Evolutionary conservation across 1,139 yeast species (phyloP), one percentile per base, ranked within the genome.

Genomic region (Sporopachydermia cereana): DNA sequence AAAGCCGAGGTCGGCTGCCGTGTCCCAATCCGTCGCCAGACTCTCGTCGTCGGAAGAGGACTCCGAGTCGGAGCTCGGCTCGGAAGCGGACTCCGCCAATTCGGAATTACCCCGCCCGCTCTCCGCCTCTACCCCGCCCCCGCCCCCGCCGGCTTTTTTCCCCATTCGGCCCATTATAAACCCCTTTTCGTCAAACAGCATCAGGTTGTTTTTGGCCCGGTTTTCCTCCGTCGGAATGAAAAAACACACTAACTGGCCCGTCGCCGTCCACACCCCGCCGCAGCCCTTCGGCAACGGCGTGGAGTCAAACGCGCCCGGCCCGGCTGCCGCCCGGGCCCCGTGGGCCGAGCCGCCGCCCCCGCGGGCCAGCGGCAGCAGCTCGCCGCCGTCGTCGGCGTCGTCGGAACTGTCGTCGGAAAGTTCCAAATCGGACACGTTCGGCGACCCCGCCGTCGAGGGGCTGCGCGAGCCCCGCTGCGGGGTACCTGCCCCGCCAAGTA

Each of bases 241-340:
- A 55, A 89, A 88, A 57, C 95, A 84, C 1, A 88, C 81, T 46
- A 88, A 66, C 50, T 76, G 77, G 0, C 96, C 96, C 2, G 77
- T 73, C 16, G 77, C 73, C 0, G 93, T 72, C 96, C 96, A 88
- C 0, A 77, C 68, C 0, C 95, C 96, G 7, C 96, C 96, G 66
- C 96, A 88, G 2, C 91, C 94, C 57, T 84, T 86, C 0, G 96
- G 96, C 2, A 88, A 71, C 0, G 96, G 96, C 0, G 95, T 85
- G 34, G 88, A 79, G 56, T 86, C 95, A 54, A 79, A 75, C 16
- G 63, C 54, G 23, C 51, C 55, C 5, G 54, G 59, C 16, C 53
- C 54, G 22, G 57, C 59, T 17, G 49, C 12, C 54, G 3, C 39
- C 16, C 14, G 3, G 20, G 18, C 45, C 14, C 23, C 44, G 24